phyloP scores from a whole-genome alignment of 2,329 filamentous ascomycete species.

The Metarhizium anisopliae region DNA sequence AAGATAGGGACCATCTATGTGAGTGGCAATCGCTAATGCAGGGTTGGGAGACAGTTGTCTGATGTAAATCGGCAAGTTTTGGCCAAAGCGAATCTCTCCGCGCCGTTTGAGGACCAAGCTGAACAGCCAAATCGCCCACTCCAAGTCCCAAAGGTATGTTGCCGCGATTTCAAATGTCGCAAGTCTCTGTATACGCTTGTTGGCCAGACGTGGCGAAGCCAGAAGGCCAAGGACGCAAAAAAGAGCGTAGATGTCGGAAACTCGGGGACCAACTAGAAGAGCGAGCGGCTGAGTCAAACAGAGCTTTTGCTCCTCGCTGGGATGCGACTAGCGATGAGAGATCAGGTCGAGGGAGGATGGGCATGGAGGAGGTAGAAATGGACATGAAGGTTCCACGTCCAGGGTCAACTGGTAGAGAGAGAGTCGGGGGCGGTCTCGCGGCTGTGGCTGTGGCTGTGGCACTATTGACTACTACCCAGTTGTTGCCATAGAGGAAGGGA shows the following conservation, averaged over 20 bases:
- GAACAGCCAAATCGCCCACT: not conserved
- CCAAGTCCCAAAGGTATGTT: not conserved
- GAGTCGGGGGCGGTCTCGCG: too few species aligned
- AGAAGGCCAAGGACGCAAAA: not conserved
- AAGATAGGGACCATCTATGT: not conserved
- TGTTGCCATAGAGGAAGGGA: not conserved
- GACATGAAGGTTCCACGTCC: not conserved
- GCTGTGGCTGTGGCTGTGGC: too few species aligned
- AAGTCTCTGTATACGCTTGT: not conserved
- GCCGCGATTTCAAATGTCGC: not conserved
- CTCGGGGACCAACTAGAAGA: not conserved
- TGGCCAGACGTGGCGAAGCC: not conserved
- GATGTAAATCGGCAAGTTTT: not conserved
- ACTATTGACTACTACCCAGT: not conserved
- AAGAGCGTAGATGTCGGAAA: not conserved
- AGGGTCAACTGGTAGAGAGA: not conserved
- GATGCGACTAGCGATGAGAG: conserved; percentile 1
- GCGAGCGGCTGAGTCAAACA: not conserved
- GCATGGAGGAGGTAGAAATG: not conserved
- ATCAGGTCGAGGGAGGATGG: not conserved
- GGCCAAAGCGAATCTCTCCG: not conserved
- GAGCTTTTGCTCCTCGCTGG: not conserved
- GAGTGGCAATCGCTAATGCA: not conserved
- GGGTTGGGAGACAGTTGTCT: not conserved
- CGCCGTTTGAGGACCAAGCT: not conserved